Evolutionary conservation across 352 stramenopile species (phyloP).

Genomic region (Pythium sp.): DNA sequence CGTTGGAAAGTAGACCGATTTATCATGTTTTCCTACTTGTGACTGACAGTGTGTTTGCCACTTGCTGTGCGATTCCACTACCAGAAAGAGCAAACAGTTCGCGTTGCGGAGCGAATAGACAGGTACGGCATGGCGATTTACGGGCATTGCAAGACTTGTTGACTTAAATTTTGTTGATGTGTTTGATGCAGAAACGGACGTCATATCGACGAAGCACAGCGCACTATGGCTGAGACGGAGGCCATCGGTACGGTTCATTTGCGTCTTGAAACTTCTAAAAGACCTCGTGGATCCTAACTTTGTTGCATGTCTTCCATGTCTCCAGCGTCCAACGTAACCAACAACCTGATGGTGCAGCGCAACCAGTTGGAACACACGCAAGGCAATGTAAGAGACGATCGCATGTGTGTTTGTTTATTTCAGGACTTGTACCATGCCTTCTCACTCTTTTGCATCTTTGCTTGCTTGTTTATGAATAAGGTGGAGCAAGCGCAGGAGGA

Average conservation of each 20-base stretch:
- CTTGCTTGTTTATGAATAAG: conserved; percentile 19
- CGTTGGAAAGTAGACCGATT: background rate
- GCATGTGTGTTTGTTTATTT: background rate
- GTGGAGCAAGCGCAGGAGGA: conserved; percentile 64
- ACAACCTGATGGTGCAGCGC: conserved; percentile 67
- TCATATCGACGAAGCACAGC: conserved; percentile 71
- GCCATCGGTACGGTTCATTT: conserved; percentile 42
- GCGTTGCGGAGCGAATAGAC: conserved; percentile 41
- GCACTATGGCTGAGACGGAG: conserved; percentile 71
- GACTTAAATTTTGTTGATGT: background rate
- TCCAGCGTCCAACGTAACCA: conserved; percentile 58
- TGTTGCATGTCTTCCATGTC: background rate
- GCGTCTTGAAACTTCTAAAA: background rate
- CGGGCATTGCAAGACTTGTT: background rate
- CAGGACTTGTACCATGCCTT: background rate
- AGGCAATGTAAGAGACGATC: conserved; percentile 38
- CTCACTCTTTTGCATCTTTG: background rate
- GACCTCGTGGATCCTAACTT: background rate
- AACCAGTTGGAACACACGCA: conserved; percentile 66
- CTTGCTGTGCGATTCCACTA: background rate
- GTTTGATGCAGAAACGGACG: conserved; percentile 42
- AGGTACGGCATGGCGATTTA: conserved; percentile 18
- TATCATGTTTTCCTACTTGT: background rate
- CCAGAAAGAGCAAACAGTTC: conserved; percentile 45
- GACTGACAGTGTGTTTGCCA: background rate